Evolutionary conservation across 2,329 filamentous ascomycete genomes (phyloP).

Genomic region (Colletotrichum tanaceti): DNA sequence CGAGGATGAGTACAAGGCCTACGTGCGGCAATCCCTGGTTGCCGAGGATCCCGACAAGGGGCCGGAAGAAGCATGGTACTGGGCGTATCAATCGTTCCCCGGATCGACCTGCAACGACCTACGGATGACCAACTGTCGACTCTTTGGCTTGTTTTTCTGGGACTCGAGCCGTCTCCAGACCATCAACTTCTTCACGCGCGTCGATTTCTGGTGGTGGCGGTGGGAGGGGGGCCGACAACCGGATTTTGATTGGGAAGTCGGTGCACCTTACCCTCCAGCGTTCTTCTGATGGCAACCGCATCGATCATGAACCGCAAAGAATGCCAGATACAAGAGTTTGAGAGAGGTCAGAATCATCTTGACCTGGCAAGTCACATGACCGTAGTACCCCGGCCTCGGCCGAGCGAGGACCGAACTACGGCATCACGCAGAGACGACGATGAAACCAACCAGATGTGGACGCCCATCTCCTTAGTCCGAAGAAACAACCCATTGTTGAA

Average conservation of each 20-base stretch:
- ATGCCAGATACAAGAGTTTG: not conserved
- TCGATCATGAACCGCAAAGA: not conserved
- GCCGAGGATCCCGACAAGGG: conserved; percentile 26
- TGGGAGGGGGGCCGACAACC: conserved; percentile 36
- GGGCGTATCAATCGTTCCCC: conserved; percentile 30
- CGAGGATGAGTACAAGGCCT: conserved; percentile 13
- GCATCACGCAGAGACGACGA: not conserved
- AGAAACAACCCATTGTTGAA: not conserved
- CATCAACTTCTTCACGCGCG: conserved; percentile 34
- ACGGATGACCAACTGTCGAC: conserved; percentile 33
- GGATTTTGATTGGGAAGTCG: conserved; percentile 33
- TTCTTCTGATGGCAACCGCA: not conserved
- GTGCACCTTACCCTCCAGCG: not conserved
- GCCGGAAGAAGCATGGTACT: conserved; percentile 37
- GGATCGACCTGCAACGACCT: conserved; percentile 25
- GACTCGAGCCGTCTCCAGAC: conserved; percentile 28
- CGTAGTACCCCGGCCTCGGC: not conserved
- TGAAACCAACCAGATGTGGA: not conserved
- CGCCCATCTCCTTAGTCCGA: not conserved
- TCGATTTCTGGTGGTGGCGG: conserved; percentile 34
- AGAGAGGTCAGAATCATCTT: not conserved
- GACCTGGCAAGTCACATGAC: conserved; percentile 19
- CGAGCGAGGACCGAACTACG: not conserved
- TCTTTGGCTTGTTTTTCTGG: conserved; percentile 37
- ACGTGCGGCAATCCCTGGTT: conserved; percentile 19